Evolutionary conservation across 1,284 basidiomycete genomes (phyloP), one percentile per base, ranked within the genome.

Genomic region (Leccinum fallax): DNA sequence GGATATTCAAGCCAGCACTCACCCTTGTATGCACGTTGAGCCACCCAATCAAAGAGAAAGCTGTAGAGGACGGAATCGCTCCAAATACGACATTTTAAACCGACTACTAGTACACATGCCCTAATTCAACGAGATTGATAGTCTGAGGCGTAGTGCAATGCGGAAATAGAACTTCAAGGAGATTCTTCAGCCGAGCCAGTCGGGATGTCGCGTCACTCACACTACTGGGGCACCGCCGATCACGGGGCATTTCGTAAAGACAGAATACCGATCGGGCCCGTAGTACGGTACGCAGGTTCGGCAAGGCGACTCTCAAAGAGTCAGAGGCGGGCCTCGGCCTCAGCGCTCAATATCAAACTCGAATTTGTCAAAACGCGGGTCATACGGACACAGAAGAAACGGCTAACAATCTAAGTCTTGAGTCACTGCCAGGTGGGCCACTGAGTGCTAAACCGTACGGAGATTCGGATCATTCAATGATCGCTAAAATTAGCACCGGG

Each of bases 181-280:
- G 4, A 43, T 43, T 19, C 40, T 24, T 26, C 48, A 49, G 48
- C 80, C 78, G 67, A 86, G 84, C 60, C 79, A 66, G 21, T 63
- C 59, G 26, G 85, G 81, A 63, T 76, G 78, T 66, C 79, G 79
- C 5, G 73, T 74, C 9, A 81, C 82, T 28, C n/a, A 11, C 19
- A 24, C 21, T 11, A 30, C 11, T 19, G 0, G n/a, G 5, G 78
- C 76, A 38, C 87, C 87, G 57, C 87, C 86, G 55, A 89, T 78
- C 21, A 88, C 76, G 28, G 87, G 85, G 5, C 83, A 43, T 86
- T 38, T 48, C 48, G 59, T 54, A 60, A 62, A 19, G 40, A 43
- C n/a, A 57, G 36, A 53, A 36, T n/a, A 32, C 30, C 2, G 16
- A 51, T 40, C 19, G n/a, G n/a, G 40, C 30, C 30, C 5, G 40